Conservation (phyloP, 352 stramenopile species). For the Globisporangium canariense region DNA sequence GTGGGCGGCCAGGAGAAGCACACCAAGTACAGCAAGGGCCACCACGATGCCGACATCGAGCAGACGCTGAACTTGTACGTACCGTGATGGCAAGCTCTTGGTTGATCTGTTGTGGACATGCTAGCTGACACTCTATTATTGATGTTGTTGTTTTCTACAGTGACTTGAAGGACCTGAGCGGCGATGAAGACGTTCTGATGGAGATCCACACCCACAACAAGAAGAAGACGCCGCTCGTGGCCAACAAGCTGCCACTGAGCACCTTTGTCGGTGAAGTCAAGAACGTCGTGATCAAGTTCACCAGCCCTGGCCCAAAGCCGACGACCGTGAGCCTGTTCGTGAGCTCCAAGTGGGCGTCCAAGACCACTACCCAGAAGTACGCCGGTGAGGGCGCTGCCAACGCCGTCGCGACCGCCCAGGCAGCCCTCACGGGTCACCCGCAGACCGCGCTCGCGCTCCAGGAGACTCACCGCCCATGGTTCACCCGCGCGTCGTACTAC, state of each 20-base stretch:
- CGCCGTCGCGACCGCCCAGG: constrained; percentile 4
- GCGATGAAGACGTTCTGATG: constrained; percentile 32
- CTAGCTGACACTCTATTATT: not conserved
- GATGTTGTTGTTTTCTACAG: constrained; percentile 21
- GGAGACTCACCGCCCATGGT: constrained; percentile 53
- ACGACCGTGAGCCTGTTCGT: constrained; percentile 7
- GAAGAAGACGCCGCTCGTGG: constrained; percentile 36
- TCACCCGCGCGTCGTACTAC: constrained; percentile 74
- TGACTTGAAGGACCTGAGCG: constrained; percentile 30
- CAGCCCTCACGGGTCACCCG: not conserved
- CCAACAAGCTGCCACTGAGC: constrained; percentile 28
- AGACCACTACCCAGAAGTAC: constrained; percentile 1
- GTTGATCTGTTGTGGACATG: not conserved
- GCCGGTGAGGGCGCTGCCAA: constrained; percentile 21
- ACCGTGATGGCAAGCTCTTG: not conserved
- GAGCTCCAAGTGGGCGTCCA: constrained; percentile 12
- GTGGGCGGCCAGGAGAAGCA: constrained; percentile 14
- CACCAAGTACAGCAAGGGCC: constrained; percentile 16
- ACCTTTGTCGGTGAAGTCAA: constrained; percentile 34
- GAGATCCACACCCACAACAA: constrained; percentile 41
- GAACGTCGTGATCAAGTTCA: constrained; percentile 35
- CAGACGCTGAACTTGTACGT: constrained; percentile 20
- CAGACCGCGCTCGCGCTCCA: constrained; percentile 4
- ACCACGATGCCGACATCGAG: constrained; percentile 13
- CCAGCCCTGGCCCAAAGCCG: not conserved